Evolutionary conservation across 1,284 basidiomycete species (phyloP).

Genomic region (Puccinia brachypodii): DNA sequence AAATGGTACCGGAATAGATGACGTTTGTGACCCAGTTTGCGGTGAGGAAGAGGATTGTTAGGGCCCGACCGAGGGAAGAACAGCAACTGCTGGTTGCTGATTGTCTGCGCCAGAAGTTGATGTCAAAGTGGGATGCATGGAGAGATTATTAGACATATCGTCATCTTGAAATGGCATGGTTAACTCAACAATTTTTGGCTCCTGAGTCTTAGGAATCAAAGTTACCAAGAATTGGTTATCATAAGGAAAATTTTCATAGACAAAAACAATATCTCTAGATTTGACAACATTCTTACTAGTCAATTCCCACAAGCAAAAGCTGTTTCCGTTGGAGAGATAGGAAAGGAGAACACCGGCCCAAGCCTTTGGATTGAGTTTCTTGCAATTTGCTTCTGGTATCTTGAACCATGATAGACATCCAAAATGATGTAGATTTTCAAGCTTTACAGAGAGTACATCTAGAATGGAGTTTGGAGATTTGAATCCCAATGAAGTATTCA

Average conservation of each 20-base stretch:
- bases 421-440: neutral
- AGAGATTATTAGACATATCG: too few species aligned
- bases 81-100: too few species aligned
- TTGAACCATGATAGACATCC: neutral
- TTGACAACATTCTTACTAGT: neutral
- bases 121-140: too few species aligned
- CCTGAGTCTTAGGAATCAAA: too few species aligned
- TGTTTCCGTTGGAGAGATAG: neutral
- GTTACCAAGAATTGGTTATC: too few species aligned
- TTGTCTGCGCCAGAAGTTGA: too few species aligned
- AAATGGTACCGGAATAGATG: too few species aligned
- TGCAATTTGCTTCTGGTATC: neutral
- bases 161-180: too few species aligned
- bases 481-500: neutral
- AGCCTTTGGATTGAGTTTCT: neutral
- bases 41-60: too few species aligned
- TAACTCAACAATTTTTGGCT: too few species aligned
- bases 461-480: neutral
- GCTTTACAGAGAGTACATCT: neutral
- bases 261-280: neutral
- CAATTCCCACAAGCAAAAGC: neutral
- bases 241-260: neutral
- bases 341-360: neutral
- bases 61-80: too few species aligned
- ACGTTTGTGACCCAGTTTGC: too few species aligned